These are phyloP conservation scores for Mucor racemosus DNA, from an alignment of 371 early-diverging fungal species.

Conservation along the genomic window DNA sequence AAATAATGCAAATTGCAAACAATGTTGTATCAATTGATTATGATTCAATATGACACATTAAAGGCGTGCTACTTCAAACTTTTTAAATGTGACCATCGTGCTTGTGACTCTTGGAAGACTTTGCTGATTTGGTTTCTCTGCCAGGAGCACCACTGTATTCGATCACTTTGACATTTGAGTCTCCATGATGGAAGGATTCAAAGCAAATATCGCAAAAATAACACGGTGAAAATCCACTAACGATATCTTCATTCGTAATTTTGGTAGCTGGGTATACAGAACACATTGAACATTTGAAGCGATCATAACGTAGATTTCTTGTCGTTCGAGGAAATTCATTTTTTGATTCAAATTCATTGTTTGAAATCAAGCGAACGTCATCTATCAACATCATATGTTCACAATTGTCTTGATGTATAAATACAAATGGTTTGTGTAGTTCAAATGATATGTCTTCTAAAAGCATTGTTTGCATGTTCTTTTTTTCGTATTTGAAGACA, in stretches of 20 bases:
- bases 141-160: too few species aligned
- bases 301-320: conserved; percentile 45
- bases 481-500: conserved; percentile 27
- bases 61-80: too few species aligned
- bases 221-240: conserved; percentile 74
- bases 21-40: too few species aligned
- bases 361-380: conserved; percentile 52
- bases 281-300: conserved; percentile 75
- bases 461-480: conserved; percentile 53
- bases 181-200: conserved; percentile 70
- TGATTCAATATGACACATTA: too few species aligned
- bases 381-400: conserved; percentile 73
- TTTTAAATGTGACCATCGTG: too few species aligned
- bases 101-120: too few species aligned
- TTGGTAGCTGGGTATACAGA: conserved; percentile 60
- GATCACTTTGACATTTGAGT: too few species aligned
- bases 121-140: too few species aligned
- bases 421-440: conserved; percentile 66
- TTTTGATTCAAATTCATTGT: conserved; percentile 45
- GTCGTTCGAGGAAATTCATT: conserved; percentile 59
- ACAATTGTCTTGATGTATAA: conserved; percentile 76
- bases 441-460: conserved; percentile 64
- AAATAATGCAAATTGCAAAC: too few species aligned
- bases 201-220: conserved; percentile 81
- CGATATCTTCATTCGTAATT: conserved; percentile 71